Evolutionary conservation across 2,329 filamentous ascomycete species (phyloP).

Genomic region (Cercospora citrullina): DNA sequence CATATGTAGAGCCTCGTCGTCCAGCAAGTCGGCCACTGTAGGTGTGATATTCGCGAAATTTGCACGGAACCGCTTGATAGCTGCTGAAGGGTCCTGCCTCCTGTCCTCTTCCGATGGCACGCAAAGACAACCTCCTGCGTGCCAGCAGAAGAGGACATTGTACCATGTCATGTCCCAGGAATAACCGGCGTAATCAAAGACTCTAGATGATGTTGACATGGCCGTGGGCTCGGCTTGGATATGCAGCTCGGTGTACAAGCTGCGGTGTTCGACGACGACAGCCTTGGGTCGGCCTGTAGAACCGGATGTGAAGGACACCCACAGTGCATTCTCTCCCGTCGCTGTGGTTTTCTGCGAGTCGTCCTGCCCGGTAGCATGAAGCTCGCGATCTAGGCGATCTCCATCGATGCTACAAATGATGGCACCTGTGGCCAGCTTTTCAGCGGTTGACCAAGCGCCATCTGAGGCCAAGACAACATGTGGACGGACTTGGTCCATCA

Average conservation of each 20-base stretch:
- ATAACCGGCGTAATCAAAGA: conserved; percentile 2
- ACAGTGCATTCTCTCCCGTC: not conserved
- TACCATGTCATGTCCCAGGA: conserved; percentile 17
- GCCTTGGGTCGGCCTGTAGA: conserved; percentile 45
- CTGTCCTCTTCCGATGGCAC: conserved; percentile 3
- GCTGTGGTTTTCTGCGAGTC: not conserved
- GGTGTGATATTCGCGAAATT: conserved; percentile 16
- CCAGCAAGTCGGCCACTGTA: conserved; percentile 11
- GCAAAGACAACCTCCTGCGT: conserved; percentile 6
- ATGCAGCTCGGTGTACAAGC: conserved; percentile 2
- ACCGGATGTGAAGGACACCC: conserved; percentile 45
- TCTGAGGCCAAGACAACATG: conserved; percentile 17
- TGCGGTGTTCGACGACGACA: conserved; percentile 23
- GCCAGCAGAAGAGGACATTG: conserved; percentile 18
- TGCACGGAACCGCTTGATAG: conserved; percentile 1
- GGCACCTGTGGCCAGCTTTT: not conserved
- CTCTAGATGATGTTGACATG: not conserved
- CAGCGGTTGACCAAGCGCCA: not conserved
- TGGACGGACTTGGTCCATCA: conserved; percentile 32
- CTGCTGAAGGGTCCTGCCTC: conserved; percentile 2
- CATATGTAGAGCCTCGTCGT: conserved; percentile 8
- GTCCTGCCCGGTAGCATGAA: not conserved
- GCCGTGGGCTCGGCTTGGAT: not conserved
- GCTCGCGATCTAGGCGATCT: not conserved
- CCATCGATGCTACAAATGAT: not conserved